Conservation (phyloP, 1,139 yeast species). For the Zhuliangozyma blackwelliae region DNA sequence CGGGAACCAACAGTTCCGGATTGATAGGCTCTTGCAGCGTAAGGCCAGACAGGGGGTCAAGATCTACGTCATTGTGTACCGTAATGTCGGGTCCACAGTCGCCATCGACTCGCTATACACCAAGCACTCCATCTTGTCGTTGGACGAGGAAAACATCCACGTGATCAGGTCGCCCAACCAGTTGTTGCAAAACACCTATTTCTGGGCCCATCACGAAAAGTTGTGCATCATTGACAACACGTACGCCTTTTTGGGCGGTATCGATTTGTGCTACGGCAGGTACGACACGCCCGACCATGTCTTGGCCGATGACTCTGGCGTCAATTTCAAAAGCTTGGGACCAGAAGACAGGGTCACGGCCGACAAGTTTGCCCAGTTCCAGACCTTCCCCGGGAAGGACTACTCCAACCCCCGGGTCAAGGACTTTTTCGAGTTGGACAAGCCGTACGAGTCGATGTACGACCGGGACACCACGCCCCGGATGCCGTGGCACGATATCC, state of each 20-base stretch:
- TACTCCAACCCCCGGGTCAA: slow-evolving; percentile 92
- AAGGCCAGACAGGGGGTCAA: slow-evolving; percentile 96
- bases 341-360: slow-evolving; percentile 24
- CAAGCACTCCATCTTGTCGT: slow-evolving; percentile 81
- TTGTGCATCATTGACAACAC: slow-evolving; percentile 83
- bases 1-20: slow-evolving; percentile 91
- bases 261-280: slow-evolving; percentile 92
- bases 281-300: slow-evolving; percentile 97
- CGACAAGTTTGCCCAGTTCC: slow-evolving; percentile 46
- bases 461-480: slow-evolving; percentile 79
- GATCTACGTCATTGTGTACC: slow-evolving; percentile 82
- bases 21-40: slow-evolving; percentile 81
- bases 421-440: slow-evolving; percentile 76
- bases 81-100: slow-evolving; percentile 91
- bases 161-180: slow-evolving; percentile 95
- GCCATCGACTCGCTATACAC: slow-evolving; percentile 94
- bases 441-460: slow-evolving; percentile 90
- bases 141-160: slow-evolving; percentile 78
- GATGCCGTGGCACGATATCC: slow-evolving; percentile 99
- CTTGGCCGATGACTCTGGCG: slow-evolving; percentile 64
- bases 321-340: slow-evolving; percentile 34
- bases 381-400: slow-evolving; percentile 93
- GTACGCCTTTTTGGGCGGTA: slow-evolving; percentile 89
- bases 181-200: slow-evolving; percentile 83
- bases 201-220: slow-evolving; percentile 99